Base-by-base conservation (phyloP, 2,329 filamentous ascomycete species). In the Ophiostoma triangulosporum region DNA sequence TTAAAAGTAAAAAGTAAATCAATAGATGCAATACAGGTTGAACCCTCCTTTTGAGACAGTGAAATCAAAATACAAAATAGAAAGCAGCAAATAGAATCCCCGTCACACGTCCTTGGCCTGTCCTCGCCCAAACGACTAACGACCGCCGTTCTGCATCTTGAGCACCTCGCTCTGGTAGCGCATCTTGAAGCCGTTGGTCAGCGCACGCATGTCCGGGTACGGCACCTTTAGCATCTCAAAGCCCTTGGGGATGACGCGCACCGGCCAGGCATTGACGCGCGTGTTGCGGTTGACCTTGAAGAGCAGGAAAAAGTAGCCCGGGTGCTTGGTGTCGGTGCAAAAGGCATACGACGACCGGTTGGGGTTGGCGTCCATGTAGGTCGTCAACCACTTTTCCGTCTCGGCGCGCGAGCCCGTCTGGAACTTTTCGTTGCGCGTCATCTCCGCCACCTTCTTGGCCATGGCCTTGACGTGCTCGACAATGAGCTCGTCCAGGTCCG, bases 161-260 rank as follows among this genome's bases (percentile, higher is more conserved):
- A 75, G 74, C 65, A 89, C 73, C 65, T 81, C 77, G 58, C 73
- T 78, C 62, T 78, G 75, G 64, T 78, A 89, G 53, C 90, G 75
- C 64, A 91, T 69, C 75, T 97, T 97, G 76, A 97, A 97, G 6
- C 91, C 93, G 70, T 98, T 98, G 74, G 91, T 95, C 58, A 98
- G 73, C 49, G 89, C 88, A 60, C 85, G 79, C 86, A 97, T 95
- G 63, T 97, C 90, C 1, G 93, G 91, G 65, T 98, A 98, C 51
- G 84, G 80, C 60, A 86, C 86, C 60, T 86, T 86, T 69, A 89
- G 82, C 62, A 98, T 76, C 71, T 97, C 89, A 64, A 91, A 98
- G 5, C 88, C 93, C 62, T 94, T 86, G 2, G 93, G 93, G 17
- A 97, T 86, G 35, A 96, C 83, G 62, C 93, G 90, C 59, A 98